Base-by-base conservation (phyloP, 2,329 filamentous ascomycete species). In the Scedosporium minutisporum region DNA sequence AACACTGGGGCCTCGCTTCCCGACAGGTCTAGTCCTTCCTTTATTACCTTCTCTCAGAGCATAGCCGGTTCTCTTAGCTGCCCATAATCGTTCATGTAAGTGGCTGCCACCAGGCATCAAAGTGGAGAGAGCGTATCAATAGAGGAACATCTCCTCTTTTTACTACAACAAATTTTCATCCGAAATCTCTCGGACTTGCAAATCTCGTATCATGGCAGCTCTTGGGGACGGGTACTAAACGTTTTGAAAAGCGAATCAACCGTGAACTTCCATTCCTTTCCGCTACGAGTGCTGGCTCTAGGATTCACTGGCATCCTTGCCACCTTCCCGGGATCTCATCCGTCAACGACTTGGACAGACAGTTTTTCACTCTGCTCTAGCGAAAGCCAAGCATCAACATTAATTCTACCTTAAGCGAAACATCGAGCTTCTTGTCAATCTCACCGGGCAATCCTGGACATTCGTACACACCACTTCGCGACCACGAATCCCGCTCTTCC, bases 21-120 rank as follows among this genome's bases (percentile, higher is more conserved):
- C 58, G 57, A 46, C 63, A 51, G 12, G 6, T 64, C 63, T 57
- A 58, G 16, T 23, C 27, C 9, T 38, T 42, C 57, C n/a, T 41
- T 58, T 38, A 38, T 38, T 38, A 38, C n/a, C n/a, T 38, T 38
- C 12, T 38, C 33, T 58, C 29, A 16, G 21, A 21, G n/a, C 57
- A 18, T 3, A n/a, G 27, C 27, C 38, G 57, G 18, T 18, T n/a
- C 57, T 41, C 57, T 38, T 14, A 55, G 18, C 7, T 58, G 16
- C 25, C n/a, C 57, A 12, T 58, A 23, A 7, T 58, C 14, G 14
- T 41, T 58, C 57, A 38, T 58, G 57, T 38, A 58, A 58, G 38
- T 58, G 57, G n/a, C 38, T 6, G 25, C 57, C 57, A 4, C 57
- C 10, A 16, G 21, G 16, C 16, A 57, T 38, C 23, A 10, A 57